Evolutionary conservation across 2,329 filamentous ascomycete species (phyloP).

Genomic region (Fusarium phyllophilum): DNA sequence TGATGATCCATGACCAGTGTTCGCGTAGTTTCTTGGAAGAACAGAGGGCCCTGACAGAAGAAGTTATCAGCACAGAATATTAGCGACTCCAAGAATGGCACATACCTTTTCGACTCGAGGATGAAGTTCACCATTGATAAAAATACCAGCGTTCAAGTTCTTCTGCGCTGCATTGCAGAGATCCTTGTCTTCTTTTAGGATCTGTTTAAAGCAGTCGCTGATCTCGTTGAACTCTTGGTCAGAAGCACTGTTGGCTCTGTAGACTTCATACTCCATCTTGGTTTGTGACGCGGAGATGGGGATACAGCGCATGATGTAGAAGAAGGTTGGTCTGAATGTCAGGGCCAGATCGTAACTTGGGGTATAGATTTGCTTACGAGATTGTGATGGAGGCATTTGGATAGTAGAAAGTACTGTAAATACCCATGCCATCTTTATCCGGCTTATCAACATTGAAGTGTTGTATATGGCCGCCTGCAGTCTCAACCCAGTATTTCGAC

Average conservation of each 20-base stretch:
- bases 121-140: conserved; percentile 16
- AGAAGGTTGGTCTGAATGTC: background rate
- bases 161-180: background rate
- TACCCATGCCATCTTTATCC: background rate
- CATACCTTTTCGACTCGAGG: conserved; percentile 8
- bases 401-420: conserved; percentile 8
- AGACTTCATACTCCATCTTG: conserved; percentile 9
- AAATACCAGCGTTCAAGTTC: conserved; percentile 11
- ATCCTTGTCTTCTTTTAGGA: conserved; percentile 1
- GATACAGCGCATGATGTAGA: conserved; percentile 15
- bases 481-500: conserved; percentile 60
- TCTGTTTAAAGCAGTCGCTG: conserved; percentile 10
- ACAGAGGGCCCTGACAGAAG: background rate
- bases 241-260: background rate
- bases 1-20: background rate
- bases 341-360: background rate
- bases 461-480: conserved; percentile 58
- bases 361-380: background rate
- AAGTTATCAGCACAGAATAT: rapidly evolving
- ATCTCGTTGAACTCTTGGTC: background rate
- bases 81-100: rapidly evolving
- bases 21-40: background rate
- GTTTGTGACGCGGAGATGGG: background rate
- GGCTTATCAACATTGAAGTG: conserved; percentile 55
- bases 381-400: conserved; percentile 11